Evolutionary conservation across 257 asterid species (phyloP).

Genomic region (Nicotiana benthamiana): DNA sequence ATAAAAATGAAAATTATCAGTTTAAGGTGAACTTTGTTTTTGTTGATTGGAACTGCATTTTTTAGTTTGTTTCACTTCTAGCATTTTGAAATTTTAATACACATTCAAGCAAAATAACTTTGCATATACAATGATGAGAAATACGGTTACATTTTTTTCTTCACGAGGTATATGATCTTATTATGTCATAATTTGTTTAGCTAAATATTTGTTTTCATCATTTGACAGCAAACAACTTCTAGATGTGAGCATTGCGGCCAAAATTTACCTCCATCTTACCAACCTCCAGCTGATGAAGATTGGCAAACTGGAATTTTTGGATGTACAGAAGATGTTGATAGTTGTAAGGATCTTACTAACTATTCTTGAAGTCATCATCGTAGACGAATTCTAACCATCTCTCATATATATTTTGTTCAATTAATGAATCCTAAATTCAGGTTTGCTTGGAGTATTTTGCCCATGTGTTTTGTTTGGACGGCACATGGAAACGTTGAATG

Average conservation of each 20-base stretch:
- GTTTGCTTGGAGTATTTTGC: constrained; percentile 57
- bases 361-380: too few relatives aligned
- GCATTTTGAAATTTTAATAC: not conserved
- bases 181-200: not conserved
- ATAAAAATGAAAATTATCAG: not conserved
- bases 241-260: constrained; percentile 71
- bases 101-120: not conserved
- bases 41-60: not conserved
- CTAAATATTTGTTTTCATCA: not conserved
- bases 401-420: too few relatives aligned
- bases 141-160: not conserved
- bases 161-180: too few relatives aligned
- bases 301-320: constrained; percentile 69
- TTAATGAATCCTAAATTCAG: constrained; percentile 1
- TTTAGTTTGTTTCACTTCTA: not conserved
- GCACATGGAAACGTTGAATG: constrained; percentile 50
- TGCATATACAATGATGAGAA: not conserved
- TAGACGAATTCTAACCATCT: too few relatives aligned
- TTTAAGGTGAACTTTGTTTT: not conserved
- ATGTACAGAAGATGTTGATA: constrained; percentile 53
- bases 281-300: constrained; percentile 73
- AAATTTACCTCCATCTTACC: constrained; percentile 48
- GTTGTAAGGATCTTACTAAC: constrained; percentile 35
- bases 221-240: constrained; percentile 38
- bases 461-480: constrained; percentile 68